Conservation (phyloP, 768 basidiomycete species). For the Termitomyces sp. region DNA sequence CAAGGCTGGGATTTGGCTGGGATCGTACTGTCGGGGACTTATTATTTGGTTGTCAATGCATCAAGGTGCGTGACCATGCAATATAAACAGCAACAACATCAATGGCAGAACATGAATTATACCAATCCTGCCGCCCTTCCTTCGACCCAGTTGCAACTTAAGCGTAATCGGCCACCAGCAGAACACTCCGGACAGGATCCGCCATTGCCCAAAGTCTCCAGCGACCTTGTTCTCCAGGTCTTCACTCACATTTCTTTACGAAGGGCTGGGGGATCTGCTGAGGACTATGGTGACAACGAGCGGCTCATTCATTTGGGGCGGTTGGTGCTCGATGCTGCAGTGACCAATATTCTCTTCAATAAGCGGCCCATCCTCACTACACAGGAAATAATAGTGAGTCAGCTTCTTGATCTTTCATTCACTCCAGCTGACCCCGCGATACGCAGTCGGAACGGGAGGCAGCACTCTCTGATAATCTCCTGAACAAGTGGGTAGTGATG, state of each 20-base stretch:
- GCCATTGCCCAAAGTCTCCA: slow-evolving; percentile 44
- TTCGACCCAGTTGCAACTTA: slow-evolving; percentile 12
- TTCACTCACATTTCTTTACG: slow-evolving; percentile 69
- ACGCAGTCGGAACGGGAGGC: slow-evolving; percentile 28
- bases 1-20: neutral
- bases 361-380: slow-evolving; percentile 48
- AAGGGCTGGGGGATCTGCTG: slow-evolving; percentile 31
- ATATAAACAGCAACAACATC: slow-evolving; percentile 16
- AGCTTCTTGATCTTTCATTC: neutral
- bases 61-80: neutral
- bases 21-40: neutral
- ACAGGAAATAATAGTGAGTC: slow-evolving; percentile 49
- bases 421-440: neutral
- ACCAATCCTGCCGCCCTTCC: slow-evolving; percentile 11
- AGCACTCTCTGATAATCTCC: slow-evolving; percentile 38
- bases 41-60: neutral
- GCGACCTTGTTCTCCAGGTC: slow-evolving; percentile 60
- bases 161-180: slow-evolving; percentile 16
- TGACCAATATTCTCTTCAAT: slow-evolving; percentile 46
- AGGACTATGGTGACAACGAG: slow-evolving; percentile 53
- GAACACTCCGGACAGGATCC: slow-evolving; percentile 24
- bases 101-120: slow-evolving; percentile 14
- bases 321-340: slow-evolving; percentile 41
- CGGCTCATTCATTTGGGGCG: slow-evolving; percentile 51
- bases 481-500: slow-evolving; percentile 45